Base-by-base conservation (phyloP, 768 basidiomycete species). In the Flagelloscypha sp. region DNA sequence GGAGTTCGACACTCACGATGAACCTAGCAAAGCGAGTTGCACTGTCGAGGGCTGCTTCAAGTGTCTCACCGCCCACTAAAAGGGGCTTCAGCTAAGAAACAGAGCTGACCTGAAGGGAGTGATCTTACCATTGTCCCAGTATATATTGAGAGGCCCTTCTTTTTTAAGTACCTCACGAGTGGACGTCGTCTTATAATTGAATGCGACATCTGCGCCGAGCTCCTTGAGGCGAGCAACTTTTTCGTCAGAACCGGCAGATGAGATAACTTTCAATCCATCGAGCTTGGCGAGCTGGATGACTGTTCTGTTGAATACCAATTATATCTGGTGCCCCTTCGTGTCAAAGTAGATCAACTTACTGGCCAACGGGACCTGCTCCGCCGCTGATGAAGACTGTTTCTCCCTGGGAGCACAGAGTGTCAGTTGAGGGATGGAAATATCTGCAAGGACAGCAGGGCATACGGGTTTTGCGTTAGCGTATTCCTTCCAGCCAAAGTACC, bases 61-160 rank as follows among this genome's bases (percentile, higher is more conserved):
- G 55, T 4, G 52, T 58, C 36, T 65, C 60, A 8, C 70, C 69
- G 1, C 67, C 68, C 11, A 69, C 68, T n/a, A n/a, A n/a, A n/a
- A n/a, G n/a, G n/a, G n/a, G n/a, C 27, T 46, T 43, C 30, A 46
- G 43, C 46, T 42, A 47, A 33, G 32, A 47, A 11, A 44, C 41
- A 15, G 11, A 22, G 5, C 13, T 29, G 11, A 15, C 28, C 18
- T 29, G 13, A 5, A 37, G 29, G 24, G 8, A 11, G 11, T 15
- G 5, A 37, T 5, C 18, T 5, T 7, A 16, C 16, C 13, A 22
- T 24, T 7, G 13, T 13, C 7, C 16, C 7, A 7, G 46, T 33
- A 33, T 27, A 61, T 47, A 37, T 56, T 54, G 37, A 60, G 48
- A 8, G 55, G 58, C n/a, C 62, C 59, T 32, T 62, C 41, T 36